A percentile compares a stretch with the other conserved stretches of the same genome.
These are phyloP conservation scores for Nicotiana knightiana DNA, from an alignment of 257 asterid genomes.

Conservation along the genomic window DNA sequence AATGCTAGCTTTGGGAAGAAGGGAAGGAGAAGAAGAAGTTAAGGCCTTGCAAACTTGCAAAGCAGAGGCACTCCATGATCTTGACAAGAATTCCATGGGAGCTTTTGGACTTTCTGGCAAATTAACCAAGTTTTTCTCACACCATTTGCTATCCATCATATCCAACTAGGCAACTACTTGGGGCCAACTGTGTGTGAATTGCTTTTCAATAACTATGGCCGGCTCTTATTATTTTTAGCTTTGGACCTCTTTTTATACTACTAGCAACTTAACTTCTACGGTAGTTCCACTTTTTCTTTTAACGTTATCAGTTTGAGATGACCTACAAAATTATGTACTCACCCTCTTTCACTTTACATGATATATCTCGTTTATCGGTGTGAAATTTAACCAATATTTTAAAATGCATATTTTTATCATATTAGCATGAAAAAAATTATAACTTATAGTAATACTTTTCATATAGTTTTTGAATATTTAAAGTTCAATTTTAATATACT, in stretches of 20 bases:
- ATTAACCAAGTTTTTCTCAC: conserved; percentile 48
- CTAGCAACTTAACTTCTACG: not conserved
- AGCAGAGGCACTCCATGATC: conserved; percentile 98
- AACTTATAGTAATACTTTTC: too few species aligned
- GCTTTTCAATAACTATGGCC: not conserved
- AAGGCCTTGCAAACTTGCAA: conserved; percentile 68
- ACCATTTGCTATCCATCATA: conserved; percentile 58
- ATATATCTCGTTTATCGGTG: too few species aligned
- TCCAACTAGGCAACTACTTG: not conserved
- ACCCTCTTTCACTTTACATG: too few species aligned
- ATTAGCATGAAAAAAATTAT: too few species aligned
- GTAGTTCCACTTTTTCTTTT: too few species aligned
- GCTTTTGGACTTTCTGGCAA: conserved; percentile 97
- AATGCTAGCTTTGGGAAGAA: conserved; percentile 15
- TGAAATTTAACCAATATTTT: too few species aligned
- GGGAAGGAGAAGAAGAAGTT: conserved; percentile 36
- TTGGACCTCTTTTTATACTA: not conserved
- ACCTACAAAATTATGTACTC: too few species aligned
- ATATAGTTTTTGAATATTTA: too few species aligned
- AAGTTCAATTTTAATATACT: too few species aligned
- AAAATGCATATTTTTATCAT: too few species aligned
- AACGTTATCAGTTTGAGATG: too few species aligned
- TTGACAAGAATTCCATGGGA: conserved; percentile 89
- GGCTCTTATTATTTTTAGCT: not conserved
- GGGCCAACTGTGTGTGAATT: not conserved